These are phyloP conservation scores for Cladosporium cucumerinum DNA, from an alignment of 2,329 filamentous ascomycete genomes.

Conservation along the genomic window DNA sequence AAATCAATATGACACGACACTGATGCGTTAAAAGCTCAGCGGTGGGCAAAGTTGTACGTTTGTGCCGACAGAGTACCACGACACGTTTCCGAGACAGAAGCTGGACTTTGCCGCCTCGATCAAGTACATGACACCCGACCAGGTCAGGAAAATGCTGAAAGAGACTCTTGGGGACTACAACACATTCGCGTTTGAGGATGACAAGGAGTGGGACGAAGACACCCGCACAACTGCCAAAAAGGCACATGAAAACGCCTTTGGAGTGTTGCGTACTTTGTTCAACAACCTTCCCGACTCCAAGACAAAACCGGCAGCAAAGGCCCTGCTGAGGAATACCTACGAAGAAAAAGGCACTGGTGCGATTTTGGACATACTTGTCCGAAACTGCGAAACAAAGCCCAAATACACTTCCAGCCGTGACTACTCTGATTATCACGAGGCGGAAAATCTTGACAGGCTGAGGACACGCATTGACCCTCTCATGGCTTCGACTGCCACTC, in stretches of 20 bases:
- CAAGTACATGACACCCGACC: conserved; percentile 17
- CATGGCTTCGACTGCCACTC: conserved; percentile 11
- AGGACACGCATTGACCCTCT: conserved; percentile 20
- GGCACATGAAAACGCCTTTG: conserved; percentile 15
- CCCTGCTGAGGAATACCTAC: no score
- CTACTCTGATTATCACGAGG: conserved; percentile 18
- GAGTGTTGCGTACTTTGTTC: conserved; percentile 21
- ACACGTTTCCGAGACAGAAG: conserved; percentile 15
- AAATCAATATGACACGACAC: neutral
- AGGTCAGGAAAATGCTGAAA: conserved; percentile 15
- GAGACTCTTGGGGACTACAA: conserved; percentile 18
- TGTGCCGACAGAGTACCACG: conserved; percentile 19
- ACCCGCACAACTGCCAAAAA: conserved; percentile 9
- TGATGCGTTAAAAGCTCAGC: neutral
- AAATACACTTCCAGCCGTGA: conserved; percentile 4
- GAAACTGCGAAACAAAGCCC: neutral
- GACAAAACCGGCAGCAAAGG: neutral
- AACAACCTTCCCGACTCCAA: conserved; percentile 10
- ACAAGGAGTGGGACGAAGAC: conserved; percentile 22
- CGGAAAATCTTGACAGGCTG: conserved; percentile 17
- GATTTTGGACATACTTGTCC: neutral
- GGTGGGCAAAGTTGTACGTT: conserved; percentile 23
- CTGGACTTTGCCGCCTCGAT: conserved; percentile 20
- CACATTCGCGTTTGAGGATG: conserved; percentile 17
- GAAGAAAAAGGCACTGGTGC: no score